Conservation (phyloP, 106 monocot species). For the Allium fistulosum region DNA sequence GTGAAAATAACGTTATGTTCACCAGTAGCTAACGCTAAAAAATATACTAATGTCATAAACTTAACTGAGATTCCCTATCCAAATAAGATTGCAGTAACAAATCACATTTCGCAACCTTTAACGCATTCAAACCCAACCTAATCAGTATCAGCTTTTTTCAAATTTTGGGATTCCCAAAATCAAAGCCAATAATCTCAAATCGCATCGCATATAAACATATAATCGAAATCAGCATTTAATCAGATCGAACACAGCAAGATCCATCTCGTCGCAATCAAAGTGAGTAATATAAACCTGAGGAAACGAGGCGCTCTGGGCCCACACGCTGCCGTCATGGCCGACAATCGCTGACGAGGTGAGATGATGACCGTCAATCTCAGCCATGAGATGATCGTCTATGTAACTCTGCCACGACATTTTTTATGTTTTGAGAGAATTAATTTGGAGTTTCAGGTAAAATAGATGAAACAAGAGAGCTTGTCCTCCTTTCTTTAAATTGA, state of each 20-base stretch:
- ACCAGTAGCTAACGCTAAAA: too few relatives aligned
- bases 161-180: too few relatives aligned
- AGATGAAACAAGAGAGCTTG: neutral
- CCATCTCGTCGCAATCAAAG: neutral
- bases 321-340: constrained; percentile 13
- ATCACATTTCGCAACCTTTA: too few relatives aligned
- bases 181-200: neutral
- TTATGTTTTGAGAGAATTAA: neutral
- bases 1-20: too few relatives aligned
- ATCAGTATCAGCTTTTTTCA: too few relatives aligned
- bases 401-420: constrained; percentile 18
- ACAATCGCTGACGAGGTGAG: constrained; percentile 13
- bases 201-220: neutral
- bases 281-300: constrained; percentile 5
- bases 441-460: neutral
- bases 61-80: too few relatives aligned
- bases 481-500: neutral
- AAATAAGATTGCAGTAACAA: too few relatives aligned
- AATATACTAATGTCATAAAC: too few relatives aligned
- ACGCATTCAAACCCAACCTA: too few relatives aligned
- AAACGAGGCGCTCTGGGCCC: constrained; percentile 15
- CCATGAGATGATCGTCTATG: constrained; percentile 8
- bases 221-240: neutral
- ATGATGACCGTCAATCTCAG: constrained; percentile 10
- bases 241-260: constrained; percentile 1